Conservation (phyloP, 331 rosid species). For the Malus hybrid region DNA sequence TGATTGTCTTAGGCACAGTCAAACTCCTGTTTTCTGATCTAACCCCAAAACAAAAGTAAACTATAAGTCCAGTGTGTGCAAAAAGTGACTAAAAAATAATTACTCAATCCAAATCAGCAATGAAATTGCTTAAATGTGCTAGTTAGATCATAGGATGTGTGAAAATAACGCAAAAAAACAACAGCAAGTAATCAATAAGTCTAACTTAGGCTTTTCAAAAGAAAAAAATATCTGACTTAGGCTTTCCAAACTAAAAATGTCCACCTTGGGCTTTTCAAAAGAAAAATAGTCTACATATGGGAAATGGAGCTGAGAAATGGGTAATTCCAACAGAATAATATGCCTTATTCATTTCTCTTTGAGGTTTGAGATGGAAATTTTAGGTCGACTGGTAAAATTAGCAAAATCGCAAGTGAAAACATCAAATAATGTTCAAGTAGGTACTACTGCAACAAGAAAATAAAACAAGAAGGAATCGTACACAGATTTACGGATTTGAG, state of each 20-base stretch:
- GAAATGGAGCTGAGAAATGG: not conserved
- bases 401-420: not conserved
- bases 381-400: not conserved
- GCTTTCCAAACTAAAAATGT: no score
- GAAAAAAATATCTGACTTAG: no score
- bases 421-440: not conserved
- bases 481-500: slow-evolving; percentile 73
- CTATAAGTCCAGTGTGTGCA: slow-evolving; percentile 10
- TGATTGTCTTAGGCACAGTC: slow-evolving; percentile 71
- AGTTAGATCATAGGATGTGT: not conserved
- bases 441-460: not conserved
- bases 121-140: not conserved
- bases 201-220: not conserved
- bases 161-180: not conserved
- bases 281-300: no score
- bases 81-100: not conserved
- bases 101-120: not conserved
- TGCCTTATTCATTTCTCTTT: not conserved
- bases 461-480: slow-evolving; percentile 15
- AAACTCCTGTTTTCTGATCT: slow-evolving; percentile 59
- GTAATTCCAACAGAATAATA: not conserved
- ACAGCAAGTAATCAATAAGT: not conserved
- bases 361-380: not conserved
- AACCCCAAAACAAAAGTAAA: not conserved
- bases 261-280: no score